Evolutionary conservation across 352 stramenopile species (phyloP).

Genomic region (Phytopythium mirpurense): DNA sequence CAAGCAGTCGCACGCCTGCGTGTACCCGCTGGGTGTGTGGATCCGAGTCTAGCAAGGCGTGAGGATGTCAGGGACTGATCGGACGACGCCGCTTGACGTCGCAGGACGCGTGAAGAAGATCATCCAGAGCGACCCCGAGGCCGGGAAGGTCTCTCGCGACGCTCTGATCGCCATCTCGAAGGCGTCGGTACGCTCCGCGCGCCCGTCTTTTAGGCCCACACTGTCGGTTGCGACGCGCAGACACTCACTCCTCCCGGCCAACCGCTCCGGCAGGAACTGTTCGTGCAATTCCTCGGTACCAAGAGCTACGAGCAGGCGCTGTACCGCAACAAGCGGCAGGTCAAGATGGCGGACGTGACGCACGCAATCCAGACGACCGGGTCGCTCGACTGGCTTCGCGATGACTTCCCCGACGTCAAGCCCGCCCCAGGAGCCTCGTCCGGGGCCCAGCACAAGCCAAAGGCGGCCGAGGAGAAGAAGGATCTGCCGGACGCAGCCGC

Average conservation of each 20-base stretch:
- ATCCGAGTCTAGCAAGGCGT: neutral
- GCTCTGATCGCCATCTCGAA: slow-evolving; percentile 90
- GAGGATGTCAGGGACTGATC: no score
- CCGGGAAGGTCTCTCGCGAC: slow-evolving; percentile 90
- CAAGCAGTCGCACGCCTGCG: slow-evolving; percentile 26
- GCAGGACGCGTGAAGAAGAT: slow-evolving; percentile 90
- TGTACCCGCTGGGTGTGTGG: slow-evolving; percentile 47
- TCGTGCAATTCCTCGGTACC: slow-evolving; percentile 83
- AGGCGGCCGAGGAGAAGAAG: slow-evolving; percentile 16
- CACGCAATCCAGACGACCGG: slow-evolving; percentile 71
- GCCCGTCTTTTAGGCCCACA: no score
- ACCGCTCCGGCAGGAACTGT: slow-evolving; percentile 66
- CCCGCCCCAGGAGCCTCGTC: slow-evolving; percentile 7
- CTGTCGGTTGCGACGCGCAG: neutral
- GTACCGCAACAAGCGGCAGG: slow-evolving; percentile 79
- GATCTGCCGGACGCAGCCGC: slow-evolving; percentile 22
- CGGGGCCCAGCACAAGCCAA: slow-evolving; percentile 19
- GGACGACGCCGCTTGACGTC: neutral
- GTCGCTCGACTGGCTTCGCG: slow-evolving; percentile 79
- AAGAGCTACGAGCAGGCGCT: slow-evolving; percentile 86
- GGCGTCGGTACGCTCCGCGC: slow-evolving; percentile 53
- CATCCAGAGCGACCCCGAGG: slow-evolving; percentile 90
- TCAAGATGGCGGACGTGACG: slow-evolving; percentile 72
- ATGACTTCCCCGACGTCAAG: slow-evolving; percentile 76
- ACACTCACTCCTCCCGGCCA: neutral